Base-by-base conservation (phyloP, 352 stramenopile species). In the Phytophthora pseudosyringae region DNA sequence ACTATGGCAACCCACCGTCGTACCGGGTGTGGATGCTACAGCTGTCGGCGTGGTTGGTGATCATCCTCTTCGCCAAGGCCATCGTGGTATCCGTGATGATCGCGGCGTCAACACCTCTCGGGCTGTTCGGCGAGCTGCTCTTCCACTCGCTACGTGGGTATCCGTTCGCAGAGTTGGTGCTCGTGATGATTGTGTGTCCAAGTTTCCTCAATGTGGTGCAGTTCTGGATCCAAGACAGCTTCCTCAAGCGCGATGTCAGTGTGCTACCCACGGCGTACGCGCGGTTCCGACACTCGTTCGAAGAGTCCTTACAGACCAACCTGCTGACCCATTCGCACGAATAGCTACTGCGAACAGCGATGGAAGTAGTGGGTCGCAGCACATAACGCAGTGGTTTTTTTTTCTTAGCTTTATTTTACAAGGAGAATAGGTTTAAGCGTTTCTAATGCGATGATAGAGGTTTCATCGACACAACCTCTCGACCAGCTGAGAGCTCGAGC, bases 171-270 rank as follows among this genome's bases (percentile, higher is more conserved):
- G 81, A 94, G 55, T 73, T 94, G 13, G 28, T 91, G 47, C 62
- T 94, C 15, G 84, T 94, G 15, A 91, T 94, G 84, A 76, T 94
- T 48, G 73, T 92, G 38, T 92, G 83, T 50, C 86, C 84, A n/a
- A 91, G 78, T 54, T 92, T 94, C 63, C 73, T 94, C 47, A 94
- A 94, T 66, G 66, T 93, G 25, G 77, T 91, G 48, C 84, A 94
- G 70, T 93, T 94, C 62, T 94, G 86, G 86, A 91, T 94, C 63
- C 86, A 94, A 64, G 83, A 93, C 60, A 93, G 78, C 48, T 94
- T 92, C 55, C 79, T 94, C 39, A 94, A 94, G 68, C 78, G 82
- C 18, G 86, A 92, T 44, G 71, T 85, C 10, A 88, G 77, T 52
- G 83, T 89, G 29, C 36, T 90, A 4, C 76, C 83, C 16, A 72